Percentiles rank a stretch among this genome's conserved stretches.
Evolutionary conservation across 2,329 filamentous ascomycete species (phyloP).

Genomic region (Periconia sp.): DNA sequence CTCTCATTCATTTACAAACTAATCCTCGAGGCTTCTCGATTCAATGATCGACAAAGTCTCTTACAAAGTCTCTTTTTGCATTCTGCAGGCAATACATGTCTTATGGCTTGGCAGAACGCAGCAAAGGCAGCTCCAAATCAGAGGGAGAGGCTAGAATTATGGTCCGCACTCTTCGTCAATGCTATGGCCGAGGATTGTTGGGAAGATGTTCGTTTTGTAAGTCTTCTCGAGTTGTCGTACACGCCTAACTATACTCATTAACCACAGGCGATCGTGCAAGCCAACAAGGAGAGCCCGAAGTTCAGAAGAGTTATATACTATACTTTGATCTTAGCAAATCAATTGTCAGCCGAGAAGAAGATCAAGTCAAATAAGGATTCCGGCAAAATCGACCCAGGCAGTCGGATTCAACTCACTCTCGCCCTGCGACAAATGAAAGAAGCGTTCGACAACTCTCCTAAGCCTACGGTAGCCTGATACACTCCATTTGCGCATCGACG

Average conservation of each 20-base stretch:
- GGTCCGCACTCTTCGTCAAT: slow-evolving; percentile 31
- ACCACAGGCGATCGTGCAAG: slow-evolving; percentile 35
- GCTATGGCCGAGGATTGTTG: slow-evolving; percentile 40
- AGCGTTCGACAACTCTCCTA: slow-evolving; percentile 27
- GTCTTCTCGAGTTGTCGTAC: slow-evolving; percentile 5
- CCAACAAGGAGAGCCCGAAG: slow-evolving; percentile 30
- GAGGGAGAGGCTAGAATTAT: slow-evolving; percentile 31
- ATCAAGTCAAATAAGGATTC: slow-evolving; percentile 4
- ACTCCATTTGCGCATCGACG: neutral
- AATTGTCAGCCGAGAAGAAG: slow-evolving; percentile 35
- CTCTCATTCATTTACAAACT: slow-evolving; percentile 36
- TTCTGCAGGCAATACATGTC: slow-evolving; percentile 25
- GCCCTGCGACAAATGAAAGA: slow-evolving; percentile 32
- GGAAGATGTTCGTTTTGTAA: slow-evolving; percentile 42
- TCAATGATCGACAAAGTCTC: slow-evolving; percentile 2
- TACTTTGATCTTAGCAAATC: slow-evolving; percentile 33
- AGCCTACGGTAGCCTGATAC: slow-evolving; percentile 23
- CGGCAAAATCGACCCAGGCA: slow-evolving; percentile 17
- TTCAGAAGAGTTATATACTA: slow-evolving; percentile 33
- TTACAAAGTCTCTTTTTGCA: slow-evolving; percentile 5
- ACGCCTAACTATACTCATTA: slow-evolving; percentile 11
- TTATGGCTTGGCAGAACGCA: slow-evolving; percentile 37
- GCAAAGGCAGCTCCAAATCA: slow-evolving; percentile 29
- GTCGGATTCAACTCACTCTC: slow-evolving; percentile 24
- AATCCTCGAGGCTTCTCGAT: slow-evolving; percentile 24